These are phyloP conservation scores for Candida schatavii DNA, from an alignment of 805 yeast genomes.

Conservation along the genomic window DNA sequence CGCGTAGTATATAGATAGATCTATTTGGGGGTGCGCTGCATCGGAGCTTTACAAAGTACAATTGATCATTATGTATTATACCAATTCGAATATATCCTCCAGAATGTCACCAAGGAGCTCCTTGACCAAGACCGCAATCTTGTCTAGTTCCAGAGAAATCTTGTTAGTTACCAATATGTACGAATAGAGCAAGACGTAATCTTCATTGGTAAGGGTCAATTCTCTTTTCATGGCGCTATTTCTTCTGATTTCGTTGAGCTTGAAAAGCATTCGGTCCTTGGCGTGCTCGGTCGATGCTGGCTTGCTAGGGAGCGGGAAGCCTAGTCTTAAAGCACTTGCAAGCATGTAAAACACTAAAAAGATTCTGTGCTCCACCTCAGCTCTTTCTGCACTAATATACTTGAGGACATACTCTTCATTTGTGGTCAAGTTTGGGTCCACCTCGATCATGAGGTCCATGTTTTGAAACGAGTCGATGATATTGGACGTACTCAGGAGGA, in stretches of 20 bases:
- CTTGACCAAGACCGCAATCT: slow-evolving; percentile 51
- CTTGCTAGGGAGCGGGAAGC: slow-evolving; percentile 73
- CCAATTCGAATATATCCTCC: slow-evolving; percentile 57
- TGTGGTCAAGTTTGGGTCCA: slow-evolving; percentile 51
- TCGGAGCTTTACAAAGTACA: too few species aligned
- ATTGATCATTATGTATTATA: too few species aligned
- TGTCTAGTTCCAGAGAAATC: slow-evolving; percentile 62
- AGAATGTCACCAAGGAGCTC: slow-evolving; percentile 64
- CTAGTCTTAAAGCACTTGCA: slow-evolving; percentile 70
- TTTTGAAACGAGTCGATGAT: slow-evolving; percentile 77
- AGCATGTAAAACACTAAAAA: slow-evolving; percentile 76
- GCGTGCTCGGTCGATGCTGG: slow-evolving; percentile 79
- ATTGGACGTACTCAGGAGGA: slow-evolving; percentile 56
- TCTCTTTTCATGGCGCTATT: slow-evolving; percentile 21
- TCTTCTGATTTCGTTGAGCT: slow-evolving; percentile 56
- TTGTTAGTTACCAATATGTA: slow-evolving; percentile 70
- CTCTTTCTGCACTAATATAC: slow-evolving; percentile 54
- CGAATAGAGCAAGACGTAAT: slow-evolving; percentile 73
- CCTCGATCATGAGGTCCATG: slow-evolving; percentile 62
- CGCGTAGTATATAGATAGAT: too few species aligned
- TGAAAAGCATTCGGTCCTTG: slow-evolving; percentile 62
- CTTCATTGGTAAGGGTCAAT: slow-evolving; percentile 54
- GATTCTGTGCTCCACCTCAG: slow-evolving; percentile 67
- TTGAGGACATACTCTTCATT: slow-evolving; percentile 57
- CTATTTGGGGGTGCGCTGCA: too few species aligned